Evolutionary conservation across 176 grass and related monocot genomes (phyloP).

Genomic region (Raddia distichophylla): DNA sequence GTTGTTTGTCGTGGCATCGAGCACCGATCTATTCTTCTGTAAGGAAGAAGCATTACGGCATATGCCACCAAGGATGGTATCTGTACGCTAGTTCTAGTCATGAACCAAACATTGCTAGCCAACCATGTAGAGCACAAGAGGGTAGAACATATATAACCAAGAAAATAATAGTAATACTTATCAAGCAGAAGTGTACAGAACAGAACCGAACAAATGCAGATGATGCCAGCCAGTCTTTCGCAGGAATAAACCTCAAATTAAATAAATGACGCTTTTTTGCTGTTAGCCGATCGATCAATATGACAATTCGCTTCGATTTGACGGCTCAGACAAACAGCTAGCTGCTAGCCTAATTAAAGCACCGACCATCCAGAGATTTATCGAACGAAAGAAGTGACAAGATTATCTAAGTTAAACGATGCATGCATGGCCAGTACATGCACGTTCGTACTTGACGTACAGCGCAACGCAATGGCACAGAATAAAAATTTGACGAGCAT

Average conservation of each 20-base stretch:
- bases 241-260: not conserved
- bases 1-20: too few relatives aligned
- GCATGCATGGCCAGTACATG: too few relatives aligned
- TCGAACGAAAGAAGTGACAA: conserved; percentile 1
- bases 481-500: not conserved
- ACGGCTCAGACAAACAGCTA: conserved; percentile 3
- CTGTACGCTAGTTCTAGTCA: not conserved
- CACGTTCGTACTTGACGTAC: too few relatives aligned
- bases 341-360: not conserved
- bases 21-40: too few relatives aligned
- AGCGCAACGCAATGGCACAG: not conserved
- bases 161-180: not conserved
- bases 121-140: not conserved
- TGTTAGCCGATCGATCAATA: too few relatives aligned
- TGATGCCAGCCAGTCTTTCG: not conserved
- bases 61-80: not conserved
- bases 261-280: not conserved
- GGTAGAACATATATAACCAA: not conserved
- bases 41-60: too few relatives aligned
- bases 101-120: not conserved
- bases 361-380: not conserved
- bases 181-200: not conserved
- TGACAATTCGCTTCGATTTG: not conserved
- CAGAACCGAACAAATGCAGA: not conserved
- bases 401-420: not conserved